Conservation (phyloP, 1,139 yeast species). For the Hansenula lynferdii region DNA sequence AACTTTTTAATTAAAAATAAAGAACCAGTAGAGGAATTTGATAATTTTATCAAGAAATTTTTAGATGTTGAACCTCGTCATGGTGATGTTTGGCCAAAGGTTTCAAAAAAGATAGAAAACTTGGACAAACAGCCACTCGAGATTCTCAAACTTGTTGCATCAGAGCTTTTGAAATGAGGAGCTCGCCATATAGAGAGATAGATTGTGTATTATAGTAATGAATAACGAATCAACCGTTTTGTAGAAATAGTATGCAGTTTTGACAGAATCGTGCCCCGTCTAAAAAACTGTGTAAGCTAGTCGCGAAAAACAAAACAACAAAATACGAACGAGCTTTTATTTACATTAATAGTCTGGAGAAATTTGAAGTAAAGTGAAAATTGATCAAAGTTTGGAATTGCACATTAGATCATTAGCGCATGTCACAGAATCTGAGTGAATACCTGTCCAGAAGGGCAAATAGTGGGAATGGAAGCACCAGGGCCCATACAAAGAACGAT, state of each 20-base stretch:
- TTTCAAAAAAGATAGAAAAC: slow-evolving; percentile 40
- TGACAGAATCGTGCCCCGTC: no score
- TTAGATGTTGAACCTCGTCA: slow-evolving; percentile 45
- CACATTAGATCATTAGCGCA: no score
- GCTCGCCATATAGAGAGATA: no score
- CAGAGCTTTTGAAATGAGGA: slow-evolving; percentile 4
- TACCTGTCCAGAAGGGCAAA: slow-evolving; percentile 3
- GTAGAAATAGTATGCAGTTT: no score
- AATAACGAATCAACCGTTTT: not conserved
- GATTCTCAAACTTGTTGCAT: slow-evolving; percentile 28
- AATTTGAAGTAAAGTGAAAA: no score
- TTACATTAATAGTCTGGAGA: no score
- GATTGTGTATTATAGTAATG: no score
- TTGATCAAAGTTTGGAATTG: no score
- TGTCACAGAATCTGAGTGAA: slow-evolving; percentile 9
- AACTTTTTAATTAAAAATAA: slow-evolving; percentile 32
- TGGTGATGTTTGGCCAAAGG: slow-evolving; percentile 54
- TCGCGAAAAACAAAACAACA: no score
- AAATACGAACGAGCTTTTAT: no score
- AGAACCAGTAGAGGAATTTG: slow-evolving; percentile 23
- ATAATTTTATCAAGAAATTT: slow-evolving; percentile 28
- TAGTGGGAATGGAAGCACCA: not conserved
- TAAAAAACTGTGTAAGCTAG: no score
- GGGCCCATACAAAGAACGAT: no score
- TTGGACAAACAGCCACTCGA: slow-evolving; percentile 34